phyloP scores from a whole-genome alignment of 352 stramenopile species.

The Phytophthora nicotianae region DNA sequence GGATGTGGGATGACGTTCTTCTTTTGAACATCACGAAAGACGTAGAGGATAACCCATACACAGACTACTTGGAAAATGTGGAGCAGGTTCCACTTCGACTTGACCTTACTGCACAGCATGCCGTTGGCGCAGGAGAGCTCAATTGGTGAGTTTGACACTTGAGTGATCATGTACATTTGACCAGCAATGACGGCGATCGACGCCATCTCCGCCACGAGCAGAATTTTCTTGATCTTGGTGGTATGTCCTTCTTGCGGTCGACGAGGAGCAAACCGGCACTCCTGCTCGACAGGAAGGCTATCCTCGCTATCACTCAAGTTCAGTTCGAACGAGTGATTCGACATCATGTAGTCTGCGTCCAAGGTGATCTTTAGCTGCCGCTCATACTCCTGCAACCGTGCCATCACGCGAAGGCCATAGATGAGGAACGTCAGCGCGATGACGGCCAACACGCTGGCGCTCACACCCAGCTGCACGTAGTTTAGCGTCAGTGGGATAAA shows the following conservation, averaged over 20 bases:
- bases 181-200: conserved; percentile 28
- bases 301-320: conserved; percentile 31
- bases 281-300: conserved; percentile 11
- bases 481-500: conserved; percentile 35
- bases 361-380: conserved; percentile 22
- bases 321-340: conserved; percentile 31
- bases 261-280: conserved; percentile 11
- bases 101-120: conserved; percentile 15
- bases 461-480: conserved; percentile 35
- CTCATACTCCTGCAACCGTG: conserved; percentile 32
- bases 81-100: conserved; percentile 26
- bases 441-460: conserved; percentile 23
- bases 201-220: conserved; percentile 25
- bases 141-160: conserved; percentile 8
- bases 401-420: conserved; percentile 35
- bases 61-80: conserved; percentile 37
- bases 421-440: conserved; percentile 36
- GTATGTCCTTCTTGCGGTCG: conserved; percentile 29
- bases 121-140: conserved; percentile 42
- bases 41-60: conserved; percentile 30
- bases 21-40: conserved; percentile 40
- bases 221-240: conserved; percentile 36
- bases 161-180: conserved; percentile 28
- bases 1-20: conserved; percentile 28
- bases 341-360: conserved; percentile 24